Evolutionary conservation across 495 filamentous ascomycete genomes (phyloP).

Genomic region (Astrocystis sublimbata): DNA sequence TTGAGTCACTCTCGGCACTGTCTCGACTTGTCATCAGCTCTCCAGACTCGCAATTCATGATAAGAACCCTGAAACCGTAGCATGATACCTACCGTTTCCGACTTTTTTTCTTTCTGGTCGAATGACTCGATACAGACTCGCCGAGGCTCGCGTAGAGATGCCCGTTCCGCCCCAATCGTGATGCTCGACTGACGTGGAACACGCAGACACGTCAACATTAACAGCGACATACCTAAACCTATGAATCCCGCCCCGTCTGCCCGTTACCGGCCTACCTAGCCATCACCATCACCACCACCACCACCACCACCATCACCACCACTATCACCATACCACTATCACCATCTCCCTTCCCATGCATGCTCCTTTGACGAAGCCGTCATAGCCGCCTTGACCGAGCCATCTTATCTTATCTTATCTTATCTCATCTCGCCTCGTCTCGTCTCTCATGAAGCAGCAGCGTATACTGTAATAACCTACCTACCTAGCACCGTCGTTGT

Average conservation of each 20-base stretch:
- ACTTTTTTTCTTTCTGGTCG: not conserved
- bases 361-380: not conserved
- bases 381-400: not conserved
- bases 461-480: not conserved
- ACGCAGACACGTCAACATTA: not conserved
- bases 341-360: not conserved
- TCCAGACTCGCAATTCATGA: too few species aligned
- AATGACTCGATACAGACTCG: not conserved
- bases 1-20: too few species aligned
- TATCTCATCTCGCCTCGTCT: too few species aligned
- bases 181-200: slow-evolving; percentile 5
- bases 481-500: too few species aligned
- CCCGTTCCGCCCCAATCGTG: not conserved
- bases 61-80: not conserved
- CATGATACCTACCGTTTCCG: not conserved
- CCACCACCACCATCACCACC: not conserved
- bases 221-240: not conserved
- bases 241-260: too few species aligned
- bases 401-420: too few species aligned
- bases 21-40: too few species aligned
- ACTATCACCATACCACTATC: not conserved
- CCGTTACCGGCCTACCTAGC: too few species aligned
- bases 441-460: too few species aligned
- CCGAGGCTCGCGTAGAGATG: not conserved
- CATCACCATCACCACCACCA: too few species aligned